phyloP scores from a whole-genome alignment of 768 basidiomycete genomes.

The Hydnomerulius pinastri region DNA sequence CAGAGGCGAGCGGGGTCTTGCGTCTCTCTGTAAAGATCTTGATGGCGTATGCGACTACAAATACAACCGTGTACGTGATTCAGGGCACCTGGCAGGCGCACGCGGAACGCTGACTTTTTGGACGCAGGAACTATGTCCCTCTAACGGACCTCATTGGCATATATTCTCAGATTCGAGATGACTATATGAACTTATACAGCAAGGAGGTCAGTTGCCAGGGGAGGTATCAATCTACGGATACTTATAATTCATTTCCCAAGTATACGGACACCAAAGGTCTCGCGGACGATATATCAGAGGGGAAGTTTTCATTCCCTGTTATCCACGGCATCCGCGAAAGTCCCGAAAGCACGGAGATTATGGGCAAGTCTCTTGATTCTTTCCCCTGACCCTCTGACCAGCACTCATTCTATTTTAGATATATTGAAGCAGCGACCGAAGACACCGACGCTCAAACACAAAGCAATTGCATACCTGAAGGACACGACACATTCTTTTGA shows the following conservation, averaged over 20 bases:
- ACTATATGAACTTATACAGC: slow-evolving; percentile 89
- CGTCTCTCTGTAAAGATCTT: slow-evolving; percentile 92
- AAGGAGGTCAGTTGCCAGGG: slow-evolving; percentile 53
- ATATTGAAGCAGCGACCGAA: slow-evolving; percentile 84
- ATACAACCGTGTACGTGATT: slow-evolving; percentile 50
- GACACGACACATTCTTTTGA: slow-evolving; percentile 74
- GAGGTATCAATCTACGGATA: neutral
- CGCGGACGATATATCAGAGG: slow-evolving; percentile 90
- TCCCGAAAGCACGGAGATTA: slow-evolving; percentile 67
- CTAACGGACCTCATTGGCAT: slow-evolving; percentile 87
- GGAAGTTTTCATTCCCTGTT: slow-evolving; percentile 93
- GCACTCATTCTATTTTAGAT: slow-evolving; percentile 44
- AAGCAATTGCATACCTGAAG: slow-evolving; percentile 75
- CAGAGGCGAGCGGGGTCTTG: slow-evolving; percentile 90
- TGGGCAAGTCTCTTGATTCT: slow-evolving; percentile 54
- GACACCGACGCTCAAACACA: slow-evolving; percentile 74
- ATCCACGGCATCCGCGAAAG: slow-evolving; percentile 87
- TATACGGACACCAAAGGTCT: slow-evolving; percentile 82
- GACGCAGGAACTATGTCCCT: slow-evolving; percentile 77
- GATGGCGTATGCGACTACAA: slow-evolving; percentile 78
- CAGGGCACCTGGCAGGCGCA: too few relatives aligned
- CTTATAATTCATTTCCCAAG: slow-evolving; percentile 36
- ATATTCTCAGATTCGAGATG: slow-evolving; percentile 90
- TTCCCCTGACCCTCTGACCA: neutral
- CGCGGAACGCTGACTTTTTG: neutral